Base-by-base conservation (phyloP, 2,329 filamentous ascomycete species). In the Penicillium sp. region DNA sequence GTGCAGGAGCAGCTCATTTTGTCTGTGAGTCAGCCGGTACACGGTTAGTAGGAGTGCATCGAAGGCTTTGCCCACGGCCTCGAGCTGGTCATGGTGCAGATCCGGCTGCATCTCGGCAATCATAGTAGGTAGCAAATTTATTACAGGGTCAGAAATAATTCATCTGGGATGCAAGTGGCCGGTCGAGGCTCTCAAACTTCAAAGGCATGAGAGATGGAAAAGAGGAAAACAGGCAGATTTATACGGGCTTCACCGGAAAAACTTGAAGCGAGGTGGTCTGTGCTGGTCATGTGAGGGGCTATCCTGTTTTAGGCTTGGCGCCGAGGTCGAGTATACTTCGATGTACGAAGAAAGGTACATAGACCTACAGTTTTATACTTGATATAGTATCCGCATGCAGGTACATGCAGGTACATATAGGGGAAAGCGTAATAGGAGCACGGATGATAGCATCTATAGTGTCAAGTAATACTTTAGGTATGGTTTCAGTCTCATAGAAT, bases 21-120 rank as follows among this genome's bases (percentile, higher is more conserved):
- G 68, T 55, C 65, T 69, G 56, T 64, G 61, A 50, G 61, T 65
- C 53, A 71, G 62, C 55, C 65, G 64, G 51, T 69, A 68, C 38
- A 66, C 63, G 21, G 67, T 69, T 59, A 71, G 61, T 58, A 72
- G 58, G 34, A 72, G 65, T 54, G 67, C 67, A 65, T 71, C 69
- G 54, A 72, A 69, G 37, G 67, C 68, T 59, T 61, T 62, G 43
- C 67, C 66, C 43, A 72, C 55, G 17, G 63, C 64, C 50, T 68
- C 61, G 34, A 71, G 59, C 54, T 68, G 56, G 33, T 57, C 52
- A 42, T 45, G 48, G 12, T 57, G 65, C 51, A 59, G 61, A 48
- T 67, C 64, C 48, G 64, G 63, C 58, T 65, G 66, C 52, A 55
- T 49, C 37, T 60, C 57, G 51, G 57, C 43, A 22, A 64, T 58